These are phyloP conservation scores for Candida xiaguanensis DNA, from an alignment of 805 yeast genomes.

Conservation along the genomic window DNA sequence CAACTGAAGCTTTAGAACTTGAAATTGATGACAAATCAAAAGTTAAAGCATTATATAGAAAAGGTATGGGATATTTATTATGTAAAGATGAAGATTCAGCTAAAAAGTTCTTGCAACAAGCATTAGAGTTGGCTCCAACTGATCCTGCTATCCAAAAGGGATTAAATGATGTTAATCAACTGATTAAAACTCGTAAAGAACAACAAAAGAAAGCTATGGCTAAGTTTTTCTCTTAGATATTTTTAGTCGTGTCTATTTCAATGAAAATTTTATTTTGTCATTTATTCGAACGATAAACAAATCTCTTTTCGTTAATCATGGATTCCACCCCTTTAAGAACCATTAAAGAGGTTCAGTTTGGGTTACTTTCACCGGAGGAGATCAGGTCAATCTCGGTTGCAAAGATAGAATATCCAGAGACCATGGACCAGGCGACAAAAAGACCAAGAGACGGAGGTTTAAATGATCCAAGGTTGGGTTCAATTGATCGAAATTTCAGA, in stretches of 20 bases:
- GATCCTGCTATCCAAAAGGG: slow-evolving; percentile 73
- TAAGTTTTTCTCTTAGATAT: slow-evolving; percentile 49
- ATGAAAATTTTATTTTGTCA: slow-evolving; percentile 3
- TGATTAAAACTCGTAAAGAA: slow-evolving; percentile 51
- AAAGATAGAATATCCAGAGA: slow-evolving; percentile 96
- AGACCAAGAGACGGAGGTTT: slow-evolving; percentile 96
- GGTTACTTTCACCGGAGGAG: slow-evolving; percentile 96
- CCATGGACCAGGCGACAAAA: slow-evolving; percentile 97
- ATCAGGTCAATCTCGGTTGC: slow-evolving; percentile 94
- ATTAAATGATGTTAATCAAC: slow-evolving; percentile 52
- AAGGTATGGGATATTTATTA: slow-evolving; percentile 68
- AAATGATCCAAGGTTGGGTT: slow-evolving; percentile 95
- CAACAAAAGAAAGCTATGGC: slow-evolving; percentile 73
- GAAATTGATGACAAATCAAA: slow-evolving; percentile 59
- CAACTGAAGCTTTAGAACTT: slow-evolving; percentile 64
- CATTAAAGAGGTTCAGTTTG: slow-evolving; percentile 97
- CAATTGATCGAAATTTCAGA: slow-evolving; percentile 93
- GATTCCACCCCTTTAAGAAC: slow-evolving; percentile 78
- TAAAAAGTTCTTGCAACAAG: slow-evolving; percentile 58
- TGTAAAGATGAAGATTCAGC: slow-evolving; percentile 72
- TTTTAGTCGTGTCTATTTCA: not conserved
- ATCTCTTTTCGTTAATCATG: slow-evolving; percentile 2
- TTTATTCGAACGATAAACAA: slow-evolving; percentile 5
- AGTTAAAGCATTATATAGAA: slow-evolving; percentile 84
- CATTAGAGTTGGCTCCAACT: slow-evolving; percentile 58